Evolutionary conservation across 2,329 filamentous ascomycete species (phyloP), one percentile per base, ranked within the genome.

Genomic region (Neonectria hederae): DNA sequence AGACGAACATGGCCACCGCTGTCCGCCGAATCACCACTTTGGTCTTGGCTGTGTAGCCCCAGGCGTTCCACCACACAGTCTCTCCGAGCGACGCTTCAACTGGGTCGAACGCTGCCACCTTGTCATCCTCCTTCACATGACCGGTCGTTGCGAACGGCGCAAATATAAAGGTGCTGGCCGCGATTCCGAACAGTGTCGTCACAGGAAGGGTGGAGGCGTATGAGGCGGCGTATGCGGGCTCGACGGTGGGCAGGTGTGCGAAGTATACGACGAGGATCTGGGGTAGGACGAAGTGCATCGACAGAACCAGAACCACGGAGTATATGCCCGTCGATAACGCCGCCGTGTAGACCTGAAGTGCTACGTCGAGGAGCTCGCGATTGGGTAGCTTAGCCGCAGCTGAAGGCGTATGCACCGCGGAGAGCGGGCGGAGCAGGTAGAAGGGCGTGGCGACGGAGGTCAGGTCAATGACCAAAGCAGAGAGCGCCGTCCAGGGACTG

Each of bases 91-190:
- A 87, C 1, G 92, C 90, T 17, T 82, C 86, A 26, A 83, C 85
- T 0, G 91, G 87, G 69, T 93, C 83, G 73, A 93, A 93, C 26
- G 81, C 76, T 32, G 77, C 76, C 22, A 82, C 78, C 69, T 83
- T 79, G 57, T 83, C 83, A 65, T 89, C 83, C 66, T 82, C 80
- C 46, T 76, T 75, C 17, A 81, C 83, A 26, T 79, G 81, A 26
- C 83, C 85, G 0, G 86, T 83, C 14, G 82, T 84, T 19, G 87
- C 86, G 22, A 88, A 86, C 2, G 90, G 89, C 42, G 88, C 87
- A 77, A 97, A 97, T 69, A 97, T 87, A 76, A 97, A 95, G 49
- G 87, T 86, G 65, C 89, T 89, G 5, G 90, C 89, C 0, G 92
- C 91, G 65, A 88, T 82, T 3, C 94, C 94, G 19, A 92, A 83